Percentiles rank a stretch among this genome's conserved stretches.
Conservation (phyloP, 345 rosid genomes). For the Schrenkiella parvula region DNA sequence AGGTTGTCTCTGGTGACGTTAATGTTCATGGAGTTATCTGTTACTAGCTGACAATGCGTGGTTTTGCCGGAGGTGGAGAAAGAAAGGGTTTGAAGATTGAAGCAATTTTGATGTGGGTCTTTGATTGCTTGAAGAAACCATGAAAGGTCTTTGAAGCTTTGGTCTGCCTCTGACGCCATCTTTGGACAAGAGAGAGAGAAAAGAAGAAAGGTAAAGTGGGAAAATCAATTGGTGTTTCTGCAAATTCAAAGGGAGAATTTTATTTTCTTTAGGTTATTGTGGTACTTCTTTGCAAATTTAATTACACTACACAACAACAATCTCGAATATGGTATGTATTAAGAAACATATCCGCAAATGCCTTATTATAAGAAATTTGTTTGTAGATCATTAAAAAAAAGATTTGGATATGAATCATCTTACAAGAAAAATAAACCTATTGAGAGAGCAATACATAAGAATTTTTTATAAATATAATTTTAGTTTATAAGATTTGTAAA, state of each 20-base stretch:
- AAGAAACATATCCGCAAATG: background rate
- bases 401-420: too few species aligned
- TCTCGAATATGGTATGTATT: background rate
- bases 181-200: background rate
- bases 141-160: conserved; percentile 54
- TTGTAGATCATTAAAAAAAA: too few species aligned
- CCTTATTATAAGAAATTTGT: background rate
- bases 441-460: too few species aligned
- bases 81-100: conserved; percentile 53
- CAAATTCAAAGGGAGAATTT: background rate
- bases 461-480: too few species aligned
- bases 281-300: background rate
- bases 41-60: conserved; percentile 59
- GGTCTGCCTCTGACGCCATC: conserved; percentile 62
- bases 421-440: too few species aligned
- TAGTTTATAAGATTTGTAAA: too few species aligned
- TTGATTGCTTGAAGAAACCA: conserved; percentile 56
- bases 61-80: conserved; percentile 51
- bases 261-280: too few species aligned
- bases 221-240: background rate
- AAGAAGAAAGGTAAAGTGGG: conserved; percentile 19
- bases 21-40: conserved; percentile 62
- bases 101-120: conserved; percentile 37
- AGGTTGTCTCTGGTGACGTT: conserved; percentile 44
- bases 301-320: background rate